phyloP scores from a whole-genome alignment of 23 red algal species.

The Gracilaria caudata region DNA sequence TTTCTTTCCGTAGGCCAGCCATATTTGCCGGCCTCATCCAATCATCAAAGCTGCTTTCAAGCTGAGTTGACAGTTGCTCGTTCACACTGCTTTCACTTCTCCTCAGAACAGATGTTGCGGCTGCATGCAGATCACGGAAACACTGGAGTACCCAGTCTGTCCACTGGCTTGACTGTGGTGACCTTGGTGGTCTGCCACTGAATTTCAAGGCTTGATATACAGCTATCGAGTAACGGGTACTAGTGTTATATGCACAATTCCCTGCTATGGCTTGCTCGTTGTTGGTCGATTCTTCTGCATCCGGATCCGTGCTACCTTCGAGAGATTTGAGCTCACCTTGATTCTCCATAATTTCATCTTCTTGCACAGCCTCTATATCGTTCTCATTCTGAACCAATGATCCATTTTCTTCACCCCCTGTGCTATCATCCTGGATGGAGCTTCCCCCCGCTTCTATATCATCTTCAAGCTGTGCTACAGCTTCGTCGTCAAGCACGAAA shows the following conservation, averaged over 20 bases:
- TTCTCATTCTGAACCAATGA: too few relatives aligned
- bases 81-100: background rate
- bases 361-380: too few relatives aligned
- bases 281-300: too few relatives aligned
- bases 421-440: too few relatives aligned
- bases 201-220: slow-evolving; percentile 25
- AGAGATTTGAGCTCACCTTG: too few relatives aligned
- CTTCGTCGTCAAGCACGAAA: background rate
- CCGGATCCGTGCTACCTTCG: too few relatives aligned
- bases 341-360: too few relatives aligned
- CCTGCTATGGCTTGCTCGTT: background rate
- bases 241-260: background rate
- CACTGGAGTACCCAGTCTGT: background rate
- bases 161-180: slow-evolving; percentile 1
- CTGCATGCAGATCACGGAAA: slow-evolving; percentile 9
- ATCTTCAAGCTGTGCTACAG: background rate
- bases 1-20: background rate
- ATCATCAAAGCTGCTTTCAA: slow-evolving; percentile 13
- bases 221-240: background rate
- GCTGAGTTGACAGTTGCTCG: background rate
- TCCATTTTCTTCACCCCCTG: background rate
- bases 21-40: slow-evolving; percentile 24
- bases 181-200: slow-evolving; percentile 19
- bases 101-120: background rate
- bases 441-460: background rate